Base-by-base conservation (phyloP, 805 yeast species). In the Metschnikowia vanudenii region DNA sequence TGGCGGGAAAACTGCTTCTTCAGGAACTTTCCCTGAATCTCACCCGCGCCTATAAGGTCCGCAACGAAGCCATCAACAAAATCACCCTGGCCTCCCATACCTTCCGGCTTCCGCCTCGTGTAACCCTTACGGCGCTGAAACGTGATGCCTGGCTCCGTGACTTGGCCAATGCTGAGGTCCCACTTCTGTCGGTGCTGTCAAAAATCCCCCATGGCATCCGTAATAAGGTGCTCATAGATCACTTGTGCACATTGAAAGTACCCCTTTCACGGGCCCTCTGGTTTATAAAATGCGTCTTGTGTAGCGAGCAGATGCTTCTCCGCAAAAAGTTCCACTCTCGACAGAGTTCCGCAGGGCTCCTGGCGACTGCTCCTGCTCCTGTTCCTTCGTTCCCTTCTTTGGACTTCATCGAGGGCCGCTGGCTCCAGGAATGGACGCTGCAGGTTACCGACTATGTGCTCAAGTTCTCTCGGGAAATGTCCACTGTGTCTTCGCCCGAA, bases 131-230 rank as follows among this genome's bases (percentile, higher is more conserved):
- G 0, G 96, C 91, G 49, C 85, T 83, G 59, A 87, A 88, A 61
- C 77, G 84, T 48, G 96, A 88, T 50, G 71, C 82, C 2, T 92
- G 99, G 99, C 69, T 92, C 39, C 77, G 76, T 43, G 96, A 89
- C 58, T 72, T 92, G 42, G 88, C 94, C 3, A 75, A 85, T 43
- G 77, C 85, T 0, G 65, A 71, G 16, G 74, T 84, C 0, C 86
- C 96, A 0, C 68, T 92, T 40, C 73, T 78, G 36, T 79, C 78
- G 49, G 76, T 91, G 3, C 78, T 94, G 2, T 74, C 87, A 44
- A 87, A 90, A 16, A 78, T 92, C 7, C 98, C 99, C 0, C 97
- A 92, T 62, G 97, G 97, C 0, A 79, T 91, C 18, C 73, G 91
- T 53, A 86, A 88, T 60, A 80, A 81, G 53, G 74, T 77, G 1